Base-by-base conservation (phyloP, 2,329 filamentous ascomycete species). In the Aulographum hederae region DNA sequence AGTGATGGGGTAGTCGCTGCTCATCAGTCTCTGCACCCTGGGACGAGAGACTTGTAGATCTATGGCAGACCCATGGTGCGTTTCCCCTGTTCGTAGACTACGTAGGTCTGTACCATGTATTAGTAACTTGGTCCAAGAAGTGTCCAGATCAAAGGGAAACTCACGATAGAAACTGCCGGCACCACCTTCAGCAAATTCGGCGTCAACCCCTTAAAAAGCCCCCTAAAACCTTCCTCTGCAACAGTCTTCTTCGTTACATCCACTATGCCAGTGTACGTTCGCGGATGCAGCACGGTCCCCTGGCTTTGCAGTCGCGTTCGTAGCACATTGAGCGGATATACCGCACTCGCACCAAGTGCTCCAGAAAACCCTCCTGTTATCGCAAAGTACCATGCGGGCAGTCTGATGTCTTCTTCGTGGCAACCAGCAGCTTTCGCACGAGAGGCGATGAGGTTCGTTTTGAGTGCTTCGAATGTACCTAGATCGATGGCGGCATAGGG, bases 401-500 rank as follows among this genome's bases (percentile, higher is more conserved):
- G 78, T 6, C 70, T 65, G 15, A 14, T 14, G 10, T 28, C 16
- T 26, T 81, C 74, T 42, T 93, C 82, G 41, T 92, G 81, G 41
- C 79, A 73, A 27, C 74, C 71, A 6, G 69, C 56, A 20, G 65
- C 57, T 35, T 69, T 72, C 10, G 82, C 78, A 46, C 82, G 78
- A 40, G 75, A 74, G 3, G 57, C 57, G 20, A 77, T 68, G 39
- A 91, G 72, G 5, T 64, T 64, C 30, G 69, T 71, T 56, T 98
- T 98, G 38, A 94, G 67, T 37, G 89, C 73, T 56, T 98, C 89
- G 47, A 95, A 98, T 1, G 82, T 93, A 40, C 81, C 82, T 46
- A 98, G 76, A 49, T 98, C 89, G 47, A 98, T 91, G 31, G 89
- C 89, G 26, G 84, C 86, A 52, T 95, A 98, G 0, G 89, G 89